Conservation (phyloP, 306 rosid species). For the Quercus mongolica region DNA sequence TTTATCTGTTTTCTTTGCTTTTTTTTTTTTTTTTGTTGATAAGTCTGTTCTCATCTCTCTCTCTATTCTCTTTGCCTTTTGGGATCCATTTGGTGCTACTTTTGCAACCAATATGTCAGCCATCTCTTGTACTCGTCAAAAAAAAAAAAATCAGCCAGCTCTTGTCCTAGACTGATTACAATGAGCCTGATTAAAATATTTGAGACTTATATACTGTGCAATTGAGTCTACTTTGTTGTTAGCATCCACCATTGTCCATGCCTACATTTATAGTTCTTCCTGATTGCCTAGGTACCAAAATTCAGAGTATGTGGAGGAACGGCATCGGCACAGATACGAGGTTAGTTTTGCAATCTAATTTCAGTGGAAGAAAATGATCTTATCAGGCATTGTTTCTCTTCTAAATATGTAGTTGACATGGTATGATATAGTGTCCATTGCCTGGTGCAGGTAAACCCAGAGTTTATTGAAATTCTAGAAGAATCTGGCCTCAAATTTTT, state of each 20-base stretch:
- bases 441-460: constrained; percentile 80
- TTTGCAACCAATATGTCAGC: background rate
- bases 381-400: constrained; percentile 8
- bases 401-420: constrained; percentile 1
- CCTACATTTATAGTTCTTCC: constrained; percentile 11
- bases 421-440: constrained; percentile 8
- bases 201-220: background rate
- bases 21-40: too few species aligned
- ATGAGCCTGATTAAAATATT: background rate
- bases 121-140: background rate
- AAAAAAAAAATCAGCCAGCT: background rate
- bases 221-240: constrained; percentile 1
- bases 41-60: too few species aligned
- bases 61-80: background rate
- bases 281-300: constrained; percentile 63
- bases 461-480: constrained; percentile 63
- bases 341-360: constrained; percentile 35
- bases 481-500: constrained; percentile 88
- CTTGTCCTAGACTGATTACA: constrained; percentile 1
- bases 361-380: background rate
- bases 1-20: background rate
- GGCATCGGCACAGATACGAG: constrained; percentile 99
- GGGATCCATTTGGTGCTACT: background rate
- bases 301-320: constrained; percentile 81
- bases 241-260: constrained; percentile 15